These are phyloP conservation scores for Xylaria sp. DNA, from an alignment of 2,329 filamentous ascomycete genomes.

Conservation along the genomic window DNA sequence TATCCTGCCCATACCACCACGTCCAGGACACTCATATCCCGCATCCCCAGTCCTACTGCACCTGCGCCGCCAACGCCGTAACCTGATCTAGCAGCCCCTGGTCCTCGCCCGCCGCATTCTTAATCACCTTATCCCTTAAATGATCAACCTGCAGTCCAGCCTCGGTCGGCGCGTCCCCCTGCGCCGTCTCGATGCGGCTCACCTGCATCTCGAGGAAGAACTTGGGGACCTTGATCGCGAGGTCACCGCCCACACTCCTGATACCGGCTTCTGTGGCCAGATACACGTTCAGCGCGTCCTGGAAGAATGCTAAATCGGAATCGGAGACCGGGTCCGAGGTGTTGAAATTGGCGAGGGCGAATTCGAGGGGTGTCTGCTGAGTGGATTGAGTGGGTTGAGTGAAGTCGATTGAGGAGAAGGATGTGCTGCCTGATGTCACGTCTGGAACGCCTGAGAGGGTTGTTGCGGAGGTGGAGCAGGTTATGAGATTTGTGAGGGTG, in stretches of 20 bases:
- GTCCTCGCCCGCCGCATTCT: conserved; percentile 63
- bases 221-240: conserved; percentile 71
- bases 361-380: conserved; percentile 64
- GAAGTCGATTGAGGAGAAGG: conserved; percentile 69
- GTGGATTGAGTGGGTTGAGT: conserved; percentile 57
- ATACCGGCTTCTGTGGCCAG: conserved; percentile 69
- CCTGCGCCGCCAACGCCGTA: conserved; percentile 41
- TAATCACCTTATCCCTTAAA: conserved; percentile 66
- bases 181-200: conserved; percentile 67
- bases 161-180: conserved; percentile 64
- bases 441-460: conserved; percentile 67
- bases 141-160: conserved; percentile 66
- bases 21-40: not conserved
- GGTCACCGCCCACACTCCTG: conserved; percentile 61
- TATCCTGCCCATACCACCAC: not conserved
- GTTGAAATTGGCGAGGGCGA: conserved; percentile 65
- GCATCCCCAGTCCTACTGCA: conserved; percentile 29
- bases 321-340: conserved; percentile 61
- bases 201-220: conserved; percentile 72
- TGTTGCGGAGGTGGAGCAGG: conserved; percentile 59
- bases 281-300: conserved; percentile 66
- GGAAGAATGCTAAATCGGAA: conserved; percentile 62
- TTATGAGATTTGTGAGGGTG: conserved; percentile 57
- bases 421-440: conserved; percentile 61
- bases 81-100: conserved; percentile 64